Evolutionary conservation across 257 asterid species (phyloP), one percentile per base, ranked within the genome.

Genomic region (Solanum tacnaense): DNA sequence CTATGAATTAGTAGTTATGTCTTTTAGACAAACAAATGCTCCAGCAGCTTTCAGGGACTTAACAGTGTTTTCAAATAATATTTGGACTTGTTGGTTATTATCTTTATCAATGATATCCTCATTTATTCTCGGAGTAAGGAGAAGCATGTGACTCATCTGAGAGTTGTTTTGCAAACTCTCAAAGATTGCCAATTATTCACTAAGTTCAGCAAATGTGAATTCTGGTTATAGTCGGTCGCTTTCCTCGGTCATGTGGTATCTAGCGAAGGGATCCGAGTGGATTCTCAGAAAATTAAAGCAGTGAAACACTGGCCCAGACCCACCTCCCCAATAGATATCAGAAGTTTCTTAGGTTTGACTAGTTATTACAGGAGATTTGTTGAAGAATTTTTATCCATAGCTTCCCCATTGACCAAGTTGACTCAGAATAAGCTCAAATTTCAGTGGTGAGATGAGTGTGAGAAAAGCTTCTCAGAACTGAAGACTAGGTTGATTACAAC

Each of bases 41-140:
- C 60, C 23, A 2, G 1, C 9, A 18, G 0, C 23, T 5, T 52
- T 52, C 4, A 52, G 9, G 9, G 23, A 52, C 23, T 52, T 16
- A 6, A 52, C 1, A 52, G 3, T 1, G 9, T 16, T 1, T 52
- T 52, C 60, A 52, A 52, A 52, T 0, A 52, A 0, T 16, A 49
- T 52, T 52, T 16, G 9, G 60, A 52, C 23, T 52, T 5, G 60
- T 52, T 52, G 0, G 4, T 52, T 52, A 52, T 52, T 0, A 2
- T 52, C 23, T 52, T 5, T 15, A 52, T 16, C 4, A 0, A 52
- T 52, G 62, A 2, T 52, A 52, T 52, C 62, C 9, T 52, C 23
- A 16, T 52, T 6, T 52, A 16, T 52, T 52, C 1, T 52, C 0
- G 9, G 23, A 52, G 9, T 52, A 52, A 52, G 9, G 4, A 52